A percentile compares a stretch with the other conserved stretches of the same genome.
Evolutionary conservation across 441 rosid species (phyloP).

Genomic region (Erodium moschatum): DNA sequence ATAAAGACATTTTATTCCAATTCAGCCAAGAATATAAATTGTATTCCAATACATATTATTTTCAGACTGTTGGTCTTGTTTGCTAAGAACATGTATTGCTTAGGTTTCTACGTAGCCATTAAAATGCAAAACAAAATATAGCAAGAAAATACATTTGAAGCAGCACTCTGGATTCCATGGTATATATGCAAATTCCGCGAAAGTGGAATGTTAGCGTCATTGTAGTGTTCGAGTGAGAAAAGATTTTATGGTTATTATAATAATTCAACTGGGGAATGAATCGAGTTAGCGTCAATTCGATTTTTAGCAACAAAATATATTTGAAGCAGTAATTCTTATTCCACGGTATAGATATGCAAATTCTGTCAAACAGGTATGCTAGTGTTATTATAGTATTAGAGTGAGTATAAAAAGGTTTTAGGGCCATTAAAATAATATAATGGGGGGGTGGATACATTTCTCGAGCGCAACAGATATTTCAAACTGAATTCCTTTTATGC

Average conservation of each 20-base stretch:
- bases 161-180: not conserved
- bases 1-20: not conserved
- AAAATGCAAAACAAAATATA: not conserved
- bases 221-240: too few species aligned
- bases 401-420: not conserved
- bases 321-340: too few species aligned
- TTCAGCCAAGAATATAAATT: too few species aligned
- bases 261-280: too few species aligned
- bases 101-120: not conserved
- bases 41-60: not conserved
- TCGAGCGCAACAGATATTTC: not conserved
- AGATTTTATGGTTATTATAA: too few species aligned
- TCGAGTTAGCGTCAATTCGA: too few species aligned
- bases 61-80: not conserved
- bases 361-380: too few species aligned
- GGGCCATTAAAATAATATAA: not conserved
- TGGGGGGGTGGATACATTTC: not conserved
- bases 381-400: not conserved
- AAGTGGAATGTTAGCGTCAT: too few species aligned
- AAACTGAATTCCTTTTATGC: not conserved
- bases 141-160: not conserved
- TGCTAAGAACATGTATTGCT: not conserved
- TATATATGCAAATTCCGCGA: not conserved
- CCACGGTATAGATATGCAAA: too few species aligned
- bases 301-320: too few species aligned